phyloP scores from a whole-genome alignment of 2,329 filamentous ascomycete species.

The Calycina herbarum region DNA sequence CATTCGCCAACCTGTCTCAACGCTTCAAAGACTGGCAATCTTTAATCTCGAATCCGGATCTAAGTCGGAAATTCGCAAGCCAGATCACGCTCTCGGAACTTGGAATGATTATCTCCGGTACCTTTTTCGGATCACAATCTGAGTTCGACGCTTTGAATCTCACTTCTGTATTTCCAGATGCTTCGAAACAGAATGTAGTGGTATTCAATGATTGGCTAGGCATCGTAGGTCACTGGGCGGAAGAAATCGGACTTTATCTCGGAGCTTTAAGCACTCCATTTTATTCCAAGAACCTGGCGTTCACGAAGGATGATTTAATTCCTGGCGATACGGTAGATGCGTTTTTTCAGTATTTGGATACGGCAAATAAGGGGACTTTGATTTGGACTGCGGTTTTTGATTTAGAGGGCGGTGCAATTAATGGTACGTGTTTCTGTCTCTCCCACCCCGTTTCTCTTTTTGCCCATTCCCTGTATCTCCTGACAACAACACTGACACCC shows the following conservation, averaged over 20 bases:
- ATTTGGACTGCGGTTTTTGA: slow-evolving; percentile 65
- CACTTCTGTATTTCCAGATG: slow-evolving; percentile 46
- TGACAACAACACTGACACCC: too few species aligned
- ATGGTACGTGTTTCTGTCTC: slow-evolving; percentile 34
- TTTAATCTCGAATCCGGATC: slow-evolving; percentile 51
- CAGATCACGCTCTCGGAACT: slow-evolving; percentile 55
- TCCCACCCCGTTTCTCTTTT: too few species aligned
- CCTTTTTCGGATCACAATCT: slow-evolving; percentile 58
- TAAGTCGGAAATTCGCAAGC: slow-evolving; percentile 59
- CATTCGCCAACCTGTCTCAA: slow-evolving; percentile 47
- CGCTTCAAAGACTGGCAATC: slow-evolving; percentile 59
- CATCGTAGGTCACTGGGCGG: slow-evolving; percentile 53
- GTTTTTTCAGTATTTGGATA: slow-evolving; percentile 56
- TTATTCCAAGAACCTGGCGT: slow-evolving; percentile 39
- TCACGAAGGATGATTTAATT: slow-evolving; percentile 51
- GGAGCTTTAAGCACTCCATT: slow-evolving; percentile 8
- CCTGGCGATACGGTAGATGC: slow-evolving; percentile 45
- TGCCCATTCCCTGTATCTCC: too few species aligned
- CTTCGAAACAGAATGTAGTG: slow-evolving; percentile 42
- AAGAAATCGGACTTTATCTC: slow-evolving; percentile 42
- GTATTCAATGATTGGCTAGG: slow-evolving; percentile 64
- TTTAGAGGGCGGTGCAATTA: slow-evolving; percentile 58
- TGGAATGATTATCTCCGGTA: slow-evolving; percentile 57
- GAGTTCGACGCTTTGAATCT: slow-evolving; percentile 57
- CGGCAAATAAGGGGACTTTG: slow-evolving; percentile 49